A percentile compares a stretch with the other conserved stretches of the same genome.
These are phyloP conservation scores for Mucor circinelloides DNA, from an alignment of 371 early-diverging fungal genomes.

Conservation along the genomic window DNA sequence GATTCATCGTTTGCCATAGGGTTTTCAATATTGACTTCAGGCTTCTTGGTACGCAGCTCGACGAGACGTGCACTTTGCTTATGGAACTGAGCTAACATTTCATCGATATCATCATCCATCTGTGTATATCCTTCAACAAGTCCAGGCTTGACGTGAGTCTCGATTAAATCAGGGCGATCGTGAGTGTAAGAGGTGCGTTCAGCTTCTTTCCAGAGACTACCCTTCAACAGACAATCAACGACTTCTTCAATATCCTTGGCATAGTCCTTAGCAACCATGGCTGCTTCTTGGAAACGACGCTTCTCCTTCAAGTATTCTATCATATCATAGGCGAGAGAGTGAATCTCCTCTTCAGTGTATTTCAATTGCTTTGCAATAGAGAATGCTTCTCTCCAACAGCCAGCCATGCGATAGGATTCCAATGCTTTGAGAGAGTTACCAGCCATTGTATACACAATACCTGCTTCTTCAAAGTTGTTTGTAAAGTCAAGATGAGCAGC, in stretches of 20 bases:
- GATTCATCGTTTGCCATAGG: constrained; percentile 60
- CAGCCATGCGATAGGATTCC: constrained; percentile 67
- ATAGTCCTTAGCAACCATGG: constrained; percentile 67
- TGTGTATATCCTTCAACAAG: constrained; percentile 64
- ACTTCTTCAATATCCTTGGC: constrained; percentile 69
- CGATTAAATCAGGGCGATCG: constrained; percentile 69
- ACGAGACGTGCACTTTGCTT: constrained; percentile 63
- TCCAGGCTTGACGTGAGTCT: constrained; percentile 76
- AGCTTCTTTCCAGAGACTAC: constrained; percentile 74
- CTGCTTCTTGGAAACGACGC: constrained; percentile 64
- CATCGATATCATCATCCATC: constrained; percentile 72
- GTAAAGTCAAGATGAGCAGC: constrained; percentile 65
- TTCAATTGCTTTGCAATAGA: constrained; percentile 66
- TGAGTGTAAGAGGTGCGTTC: constrained; percentile 57
- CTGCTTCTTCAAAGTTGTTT: constrained; percentile 74
- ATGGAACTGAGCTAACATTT: constrained; percentile 71
- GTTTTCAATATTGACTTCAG: constrained; percentile 31
- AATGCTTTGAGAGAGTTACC: constrained; percentile 64
- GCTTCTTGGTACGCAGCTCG: constrained; percentile 56
- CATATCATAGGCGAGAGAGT: constrained; percentile 53
- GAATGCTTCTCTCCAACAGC: constrained; percentile 72
- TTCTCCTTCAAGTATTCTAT: constrained; percentile 59
- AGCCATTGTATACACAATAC: constrained; percentile 71
- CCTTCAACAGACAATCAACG: constrained; percentile 65
- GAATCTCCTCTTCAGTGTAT: constrained; percentile 50